Evolutionary conservation across 192 early-diverging fungal species (phyloP).

Genomic region (Phlyctochytrium planicorne): DNA sequence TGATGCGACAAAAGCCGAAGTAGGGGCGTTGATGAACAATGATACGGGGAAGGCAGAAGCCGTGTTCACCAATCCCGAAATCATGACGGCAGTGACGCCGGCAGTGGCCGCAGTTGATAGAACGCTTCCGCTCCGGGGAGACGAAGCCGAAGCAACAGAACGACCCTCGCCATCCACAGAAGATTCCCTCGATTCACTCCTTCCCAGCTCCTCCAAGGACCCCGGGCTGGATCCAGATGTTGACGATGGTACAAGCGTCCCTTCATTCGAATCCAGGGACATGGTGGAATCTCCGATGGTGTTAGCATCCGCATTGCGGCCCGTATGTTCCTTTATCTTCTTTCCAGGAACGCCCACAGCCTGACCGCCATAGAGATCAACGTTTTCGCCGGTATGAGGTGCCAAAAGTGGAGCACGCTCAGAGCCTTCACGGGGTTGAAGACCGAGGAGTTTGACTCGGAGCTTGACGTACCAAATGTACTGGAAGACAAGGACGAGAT

Average conservation of each 20-base stretch:
- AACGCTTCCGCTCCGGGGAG: background rate
- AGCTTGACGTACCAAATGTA: constrained; percentile 39
- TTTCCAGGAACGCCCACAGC: background rate
- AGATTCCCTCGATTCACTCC: too few relatives aligned
- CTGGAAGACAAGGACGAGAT: constrained; percentile 39
- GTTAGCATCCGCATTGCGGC: background rate
- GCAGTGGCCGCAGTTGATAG: background rate
- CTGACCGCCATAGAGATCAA: background rate
- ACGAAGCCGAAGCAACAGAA: background rate
- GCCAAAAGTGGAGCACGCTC: background rate
- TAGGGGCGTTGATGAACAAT: background rate
- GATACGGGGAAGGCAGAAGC: background rate
- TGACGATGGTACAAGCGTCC: background rate
- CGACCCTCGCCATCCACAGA: background rate
- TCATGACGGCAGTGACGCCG: constrained; percentile 6
- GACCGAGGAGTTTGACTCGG: background rate
- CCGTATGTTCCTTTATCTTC: background rate
- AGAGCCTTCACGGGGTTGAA: background rate
- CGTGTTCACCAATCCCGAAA: background rate
- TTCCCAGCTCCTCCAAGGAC: background rate
- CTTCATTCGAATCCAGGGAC: background rate
- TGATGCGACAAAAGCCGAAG: background rate
- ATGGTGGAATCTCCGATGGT: background rate
- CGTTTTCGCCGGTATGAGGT: background rate
- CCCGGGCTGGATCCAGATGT: background rate